Base-by-base conservation (phyloP, 1,284 basidiomycete species). In the Apiotrichum gracile region DNA sequence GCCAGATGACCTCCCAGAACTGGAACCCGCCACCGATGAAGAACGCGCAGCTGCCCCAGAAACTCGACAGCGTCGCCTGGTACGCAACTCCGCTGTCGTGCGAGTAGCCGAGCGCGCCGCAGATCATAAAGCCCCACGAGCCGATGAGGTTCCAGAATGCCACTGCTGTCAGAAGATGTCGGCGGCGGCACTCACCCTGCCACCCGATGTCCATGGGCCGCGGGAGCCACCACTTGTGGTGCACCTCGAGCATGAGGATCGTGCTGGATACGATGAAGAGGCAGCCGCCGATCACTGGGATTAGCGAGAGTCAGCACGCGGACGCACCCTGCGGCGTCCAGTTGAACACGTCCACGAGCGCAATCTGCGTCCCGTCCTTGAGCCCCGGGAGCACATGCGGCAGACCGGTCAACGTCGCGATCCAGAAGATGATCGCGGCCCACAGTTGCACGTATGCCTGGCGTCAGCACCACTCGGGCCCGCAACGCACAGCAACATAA, bases 31-130 rank as follows among this genome's bases (percentile, higher is more conserved):
- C 82, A 5, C 81, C 82, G 40, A 83, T 80, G 64, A 83, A 68
- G 73, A 83, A 84, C 6, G 79, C 82, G 79, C 81, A 83, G 16
- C 79, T 77, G 21, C 81, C 82, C 82, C 81, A 84, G 62, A 82
- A 83, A 0, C 82, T 83, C 14, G 77, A 74, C 35, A 82, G 66
- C 8, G 76, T 74, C 59, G 80, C 80, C 65, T 84, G 77, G 60
- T 82, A 83, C 42, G 27, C 9, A 19, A 71, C 70, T n/a, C 76
- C 72, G 6, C 44, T 57, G 27, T 62, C 59, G 5, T 72, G 58
- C 5, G 74, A 78, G 54, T 78, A 82, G 0, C 82, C 82, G 8
- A 83, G 68, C 2, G 78, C 80, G 8, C 80, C 82, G 49, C 80
- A 83, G 2, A 82, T 68, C 34, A 77, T 77, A 69, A 83, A 84